Conservation (phyloP, 225 moss, liverwort and hornwort species). For the Pseudisothecium myosuroides region DNA sequence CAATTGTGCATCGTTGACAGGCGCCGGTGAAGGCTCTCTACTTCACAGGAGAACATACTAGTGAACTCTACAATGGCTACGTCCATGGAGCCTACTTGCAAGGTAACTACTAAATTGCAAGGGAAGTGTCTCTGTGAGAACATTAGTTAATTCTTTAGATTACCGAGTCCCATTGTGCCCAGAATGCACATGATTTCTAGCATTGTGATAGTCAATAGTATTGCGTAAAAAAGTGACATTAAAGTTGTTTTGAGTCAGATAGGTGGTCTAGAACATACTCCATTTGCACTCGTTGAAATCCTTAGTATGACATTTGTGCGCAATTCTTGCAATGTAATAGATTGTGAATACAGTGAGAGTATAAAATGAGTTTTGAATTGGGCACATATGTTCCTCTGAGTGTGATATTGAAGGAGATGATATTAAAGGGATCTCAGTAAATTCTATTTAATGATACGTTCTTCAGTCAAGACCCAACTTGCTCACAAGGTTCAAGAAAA, state of each 20-base stretch:
- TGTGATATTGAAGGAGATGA: not conserved
- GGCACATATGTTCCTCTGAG: not conserved
- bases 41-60: slow-evolving; percentile 65
- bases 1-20: not conserved
- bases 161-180: not conserved
- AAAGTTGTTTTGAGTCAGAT: not conserved
- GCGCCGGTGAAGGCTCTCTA: slow-evolving; percentile 46
- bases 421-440: not conserved
- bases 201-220: not conserved
- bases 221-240: not conserved
- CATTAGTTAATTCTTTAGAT: not conserved
- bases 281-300: not conserved
- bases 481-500: not conserved
- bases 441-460: not conserved
- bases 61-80: slow-evolving; percentile 55
- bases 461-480: not conserved
- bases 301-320: not conserved
- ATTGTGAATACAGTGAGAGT: not conserved
- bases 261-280: not conserved
- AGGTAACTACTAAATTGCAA: not conserved
- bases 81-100: slow-evolving; percentile 62
- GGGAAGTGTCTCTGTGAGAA: not conserved
- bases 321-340: not conserved
- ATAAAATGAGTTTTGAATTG: not conserved
- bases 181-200: not conserved